Percentiles rank a stretch among this genome's conserved stretches.
These are phyloP conservation scores for Fomitopsis palustris DNA, from an alignment of 1,284 basidiomycete species.

Conservation along the genomic window DNA sequence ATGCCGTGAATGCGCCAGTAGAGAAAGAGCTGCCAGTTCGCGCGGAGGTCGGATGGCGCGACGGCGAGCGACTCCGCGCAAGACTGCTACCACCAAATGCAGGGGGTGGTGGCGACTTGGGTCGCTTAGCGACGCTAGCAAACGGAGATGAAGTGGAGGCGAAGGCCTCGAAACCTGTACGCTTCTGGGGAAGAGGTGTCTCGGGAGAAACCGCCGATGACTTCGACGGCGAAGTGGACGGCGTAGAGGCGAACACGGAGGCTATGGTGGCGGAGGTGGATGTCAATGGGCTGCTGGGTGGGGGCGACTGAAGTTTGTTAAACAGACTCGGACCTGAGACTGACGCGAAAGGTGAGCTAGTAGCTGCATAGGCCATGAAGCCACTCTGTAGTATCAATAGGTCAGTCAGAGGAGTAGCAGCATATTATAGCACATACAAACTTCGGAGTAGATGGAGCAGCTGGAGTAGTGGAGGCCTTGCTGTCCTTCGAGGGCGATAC, in stretches of 20 bases:
- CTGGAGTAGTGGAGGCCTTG: conserved; percentile 5
- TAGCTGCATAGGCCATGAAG: conserved; percentile 72
- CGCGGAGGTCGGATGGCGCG: conserved; percentile 16
- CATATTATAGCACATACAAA: conserved; percentile 35
- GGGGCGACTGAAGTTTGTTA: conserved; percentile 29
- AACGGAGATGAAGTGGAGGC: conserved; percentile 71
- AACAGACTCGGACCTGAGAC: conserved; percentile 69
- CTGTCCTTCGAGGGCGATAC: conserved; percentile 1
- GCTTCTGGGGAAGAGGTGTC: conserved; percentile 21
- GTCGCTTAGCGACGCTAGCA: conserved; percentile 41
- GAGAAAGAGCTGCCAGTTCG: not conserved
- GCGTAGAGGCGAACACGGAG: no score
- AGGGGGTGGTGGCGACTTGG: conserved; percentile 29
- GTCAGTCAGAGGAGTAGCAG: not conserved
- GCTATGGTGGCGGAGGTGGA: no score
- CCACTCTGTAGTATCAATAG: conserved; percentile 37
- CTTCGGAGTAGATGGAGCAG: conserved; percentile 37
- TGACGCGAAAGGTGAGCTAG: conserved; percentile 64
- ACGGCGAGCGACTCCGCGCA: conserved; percentile 21
- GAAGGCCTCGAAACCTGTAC: conserved; percentile 68
- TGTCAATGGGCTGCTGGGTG: not conserved
- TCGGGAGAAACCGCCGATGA: conserved; percentile 7
- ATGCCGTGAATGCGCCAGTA: conserved; percentile 58
- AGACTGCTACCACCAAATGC: conserved; percentile 13
- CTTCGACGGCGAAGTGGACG: conserved; percentile 8